Evolutionary conservation across 129 eudicot species (phyloP), one percentile per base, ranked within the genome.

Genomic region (Pittosporum tobira): DNA sequence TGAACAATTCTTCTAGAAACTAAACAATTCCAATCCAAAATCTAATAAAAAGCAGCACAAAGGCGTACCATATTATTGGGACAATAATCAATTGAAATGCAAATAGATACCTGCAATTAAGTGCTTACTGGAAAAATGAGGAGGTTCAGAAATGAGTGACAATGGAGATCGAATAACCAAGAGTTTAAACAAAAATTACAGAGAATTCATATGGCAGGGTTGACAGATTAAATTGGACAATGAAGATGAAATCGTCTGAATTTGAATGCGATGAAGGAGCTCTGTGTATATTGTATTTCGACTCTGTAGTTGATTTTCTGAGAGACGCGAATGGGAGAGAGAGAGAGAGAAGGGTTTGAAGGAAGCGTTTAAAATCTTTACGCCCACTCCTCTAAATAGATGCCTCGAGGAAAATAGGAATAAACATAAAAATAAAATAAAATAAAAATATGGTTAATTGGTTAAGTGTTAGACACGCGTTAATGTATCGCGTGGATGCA

Each of bases 1-100:
- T 22, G 15, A 27, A 20, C 18, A 55, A 28, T n/a, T 22, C 11
- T 8, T 16, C 18, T 38, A 52, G 36, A 21, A 69, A 70, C 44
- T 25, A 31, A 53, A 19, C 30, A 31, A 18, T 29, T 57, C 27
- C 48, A 59, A 83, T 58, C 72, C 46, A 67, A 59, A 82, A 66
- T 83, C 85, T 51, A 63, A 69, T 29, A 27, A 45, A 56, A 51
- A 11, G 47, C 79, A 79, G 83, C 83, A 79, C 73, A 57, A 61
- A 42, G 37, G 73, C 78, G 66, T 72, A 56, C 12, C 3, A 51
- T 42, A 60, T 42, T 42, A 21, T 49, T 10, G 46, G 37, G 37
- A 22, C n/a, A 48, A 55, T 45, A 23, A 20, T 7, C 15, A 9
- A 5, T 24, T 22, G 27, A 30, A 55, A 55, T 3, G 2, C 0